Evolutionary conservation across 1,284 basidiomycete species (phyloP), one percentile per base, ranked within the genome.

Genomic region (Ganoderma leucocontextum): DNA sequence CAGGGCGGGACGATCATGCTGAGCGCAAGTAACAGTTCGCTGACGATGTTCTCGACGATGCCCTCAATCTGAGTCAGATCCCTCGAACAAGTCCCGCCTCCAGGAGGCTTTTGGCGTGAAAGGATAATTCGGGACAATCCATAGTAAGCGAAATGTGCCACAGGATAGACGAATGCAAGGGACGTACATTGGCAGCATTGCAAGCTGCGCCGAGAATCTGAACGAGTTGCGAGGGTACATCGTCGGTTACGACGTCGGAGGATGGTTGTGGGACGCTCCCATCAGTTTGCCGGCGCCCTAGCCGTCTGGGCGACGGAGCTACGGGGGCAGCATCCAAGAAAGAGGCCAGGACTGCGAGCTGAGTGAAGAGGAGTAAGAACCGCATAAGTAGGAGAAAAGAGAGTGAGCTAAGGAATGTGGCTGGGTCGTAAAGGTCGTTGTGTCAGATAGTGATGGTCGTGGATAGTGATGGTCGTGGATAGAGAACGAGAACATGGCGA

Each of bases 311-410:
- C 22, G 15, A 39, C 36, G 36, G 22, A 12, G 9, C 17, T 29
- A 66, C 22, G 25, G 64, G 60, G 2, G 64, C 64, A 5, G 44
- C 60, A 33, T 55, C 39, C 22, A 52, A 41, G 22, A 55, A 19
- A 22, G 52, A 19, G 39, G 47, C 41, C 10, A 64, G 41, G 13
- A 52, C 19, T 12, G 41, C 59, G 29, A 68, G 59, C 29, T 64
- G 62, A 9, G 64, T 10, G 53, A 62, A 68, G 17, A 62, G 62
- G 67, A 68, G 67, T 25, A 68, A 52, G 33, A 63, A 47, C 59
- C 42, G 63, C 63, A 68, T 64, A 36, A 53, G 53, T 35, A 49
- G 52, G 44, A 22, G 47, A 62, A 64, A 64, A 29, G 67, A 64
- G 44, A 62, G 63, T 60, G 58, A 41, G 25, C 36, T 60, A 60